Percentiles rank a stretch among this genome's conserved stretches.
Conservation (phyloP, 768 basidiomycete genomes). For the Suillus cothurnatus region DNA sequence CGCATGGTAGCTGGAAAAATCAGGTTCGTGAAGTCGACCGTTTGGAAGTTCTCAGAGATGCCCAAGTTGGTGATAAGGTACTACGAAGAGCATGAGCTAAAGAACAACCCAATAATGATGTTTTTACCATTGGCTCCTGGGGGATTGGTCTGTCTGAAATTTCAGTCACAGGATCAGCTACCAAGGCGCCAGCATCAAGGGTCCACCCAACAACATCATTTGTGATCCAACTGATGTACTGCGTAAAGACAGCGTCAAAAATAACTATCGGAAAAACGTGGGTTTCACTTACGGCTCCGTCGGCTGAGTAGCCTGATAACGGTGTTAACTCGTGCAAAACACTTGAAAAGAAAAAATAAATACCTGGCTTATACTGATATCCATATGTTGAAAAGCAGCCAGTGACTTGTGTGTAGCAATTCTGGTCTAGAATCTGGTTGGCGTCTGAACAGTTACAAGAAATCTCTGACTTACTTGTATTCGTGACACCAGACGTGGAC, state of each 20-base stretch:
- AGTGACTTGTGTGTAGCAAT: conserved; percentile 57
- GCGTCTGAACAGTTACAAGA: not conserved
- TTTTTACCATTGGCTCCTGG: conserved; percentile 79
- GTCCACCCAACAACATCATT: conserved; percentile 69
- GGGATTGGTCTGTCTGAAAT: conserved; percentile 73
- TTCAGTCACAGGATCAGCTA: conserved; percentile 53
- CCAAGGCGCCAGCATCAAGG: conserved; percentile 62
- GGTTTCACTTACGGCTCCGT: conserved; percentile 48
- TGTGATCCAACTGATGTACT: conserved; percentile 84
- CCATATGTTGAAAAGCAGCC: conserved; percentile 74
- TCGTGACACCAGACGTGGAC: conserved; percentile 71
- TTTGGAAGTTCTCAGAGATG: conserved; percentile 79
- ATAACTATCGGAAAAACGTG: not conserved
- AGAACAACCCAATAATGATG: not conserved
- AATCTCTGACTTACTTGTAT: conserved; percentile 48
- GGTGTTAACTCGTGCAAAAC: conserved; percentile 1
- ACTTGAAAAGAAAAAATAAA: conserved; percentile 21
- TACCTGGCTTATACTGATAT: conserved; percentile 77
- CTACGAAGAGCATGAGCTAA: conserved; percentile 37
- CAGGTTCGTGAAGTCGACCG: conserved; percentile 70
- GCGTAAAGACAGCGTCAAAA: not conserved
- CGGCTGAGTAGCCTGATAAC: conserved; percentile 28
- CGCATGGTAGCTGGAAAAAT: conserved; percentile 74
- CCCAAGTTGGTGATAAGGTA: conserved; percentile 87
- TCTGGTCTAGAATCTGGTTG: conserved; percentile 49